phyloP scores from a whole-genome alignment of 371 early-diverging fungal genomes.

The Agmasoma carcini region DNA sequence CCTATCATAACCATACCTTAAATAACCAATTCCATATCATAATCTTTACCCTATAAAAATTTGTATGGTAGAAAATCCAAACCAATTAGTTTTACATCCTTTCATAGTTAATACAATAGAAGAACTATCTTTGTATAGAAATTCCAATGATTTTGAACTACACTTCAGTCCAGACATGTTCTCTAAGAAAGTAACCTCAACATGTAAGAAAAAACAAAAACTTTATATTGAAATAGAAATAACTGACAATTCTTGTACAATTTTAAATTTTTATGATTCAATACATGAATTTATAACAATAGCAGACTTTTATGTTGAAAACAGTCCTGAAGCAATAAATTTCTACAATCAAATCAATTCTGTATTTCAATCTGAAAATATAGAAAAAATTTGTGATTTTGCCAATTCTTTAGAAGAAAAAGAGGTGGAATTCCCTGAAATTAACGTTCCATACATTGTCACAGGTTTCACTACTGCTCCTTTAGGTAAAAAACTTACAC shows the following conservation, averaged over 20 bases:
- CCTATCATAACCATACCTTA: background rate
- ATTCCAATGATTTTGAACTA: slow-evolving; percentile 13
- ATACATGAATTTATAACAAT: slow-evolving; percentile 14
- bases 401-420: slow-evolving; percentile 3
- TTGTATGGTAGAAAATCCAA: background rate
- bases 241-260: background rate
- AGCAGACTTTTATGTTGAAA: slow-evolving; percentile 33
- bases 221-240: slow-evolving; percentile 21
- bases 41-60: background rate
- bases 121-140: slow-evolving; percentile 7
- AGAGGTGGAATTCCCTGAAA: slow-evolving; percentile 16
- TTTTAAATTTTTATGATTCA: background rate
- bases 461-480: slow-evolving; percentile 8
- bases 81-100: slow-evolving; percentile 2
- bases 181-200: slow-evolving; percentile 15
- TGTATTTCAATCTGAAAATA: slow-evolving; percentile 7
- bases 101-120: background rate
- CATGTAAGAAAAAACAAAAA: background rate
- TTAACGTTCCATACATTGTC: slow-evolving; percentile 1
- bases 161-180: slow-evolving; percentile 4
- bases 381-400: slow-evolving; percentile 7
- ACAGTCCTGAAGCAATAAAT: background rate
- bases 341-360: slow-evolving; percentile 15
- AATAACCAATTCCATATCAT: no score
- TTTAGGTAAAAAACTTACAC: slow-evolving; percentile 12